These are phyloP conservation scores for Bonia amplexicaulis DNA, from an alignment of 176 grass and related monocot species.

Conservation along the genomic window DNA sequence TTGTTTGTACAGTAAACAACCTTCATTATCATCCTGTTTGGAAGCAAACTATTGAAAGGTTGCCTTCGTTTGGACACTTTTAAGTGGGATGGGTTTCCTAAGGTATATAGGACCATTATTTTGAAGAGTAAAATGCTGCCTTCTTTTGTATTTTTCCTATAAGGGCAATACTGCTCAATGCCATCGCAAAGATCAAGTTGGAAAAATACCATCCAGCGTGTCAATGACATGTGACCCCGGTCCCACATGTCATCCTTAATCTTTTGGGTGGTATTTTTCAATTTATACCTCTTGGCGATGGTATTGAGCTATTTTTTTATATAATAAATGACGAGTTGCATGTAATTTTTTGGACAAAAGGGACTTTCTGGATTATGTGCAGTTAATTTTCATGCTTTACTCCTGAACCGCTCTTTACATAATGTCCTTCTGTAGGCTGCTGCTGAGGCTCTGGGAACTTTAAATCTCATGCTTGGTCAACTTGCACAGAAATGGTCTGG, in stretches of 20 bases:
- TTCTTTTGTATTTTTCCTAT: not conserved
- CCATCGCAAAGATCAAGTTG: not conserved
- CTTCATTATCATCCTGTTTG: not conserved
- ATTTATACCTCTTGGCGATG: too few relatives aligned
- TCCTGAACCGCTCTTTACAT: not conserved
- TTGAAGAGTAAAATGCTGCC: not conserved
- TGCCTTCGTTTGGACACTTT: not conserved
- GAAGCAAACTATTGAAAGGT: not conserved
- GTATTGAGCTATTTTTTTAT: not conserved
- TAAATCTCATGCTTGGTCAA: conserved; percentile 70
- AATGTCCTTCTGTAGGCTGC: conserved; percentile 52
- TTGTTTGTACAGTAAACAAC: not conserved
- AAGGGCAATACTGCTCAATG: not conserved
- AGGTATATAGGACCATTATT: not conserved
- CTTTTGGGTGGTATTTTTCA: too few relatives aligned
- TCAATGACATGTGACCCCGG: not conserved
- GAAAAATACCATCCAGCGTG: not conserved
- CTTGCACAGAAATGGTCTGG: conserved; percentile 44
- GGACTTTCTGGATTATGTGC: not conserved
- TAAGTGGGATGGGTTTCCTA: not conserved
- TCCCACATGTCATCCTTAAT: too few relatives aligned
- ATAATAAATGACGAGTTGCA: not conserved
- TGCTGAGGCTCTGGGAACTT: conserved; percentile 57
- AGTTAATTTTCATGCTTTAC: not conserved
- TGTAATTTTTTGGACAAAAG: not conserved